These are phyloP conservation scores for Rhizopogon rudus DNA, from an alignment of 768 basidiomycete species.

Conservation along the genomic window DNA sequence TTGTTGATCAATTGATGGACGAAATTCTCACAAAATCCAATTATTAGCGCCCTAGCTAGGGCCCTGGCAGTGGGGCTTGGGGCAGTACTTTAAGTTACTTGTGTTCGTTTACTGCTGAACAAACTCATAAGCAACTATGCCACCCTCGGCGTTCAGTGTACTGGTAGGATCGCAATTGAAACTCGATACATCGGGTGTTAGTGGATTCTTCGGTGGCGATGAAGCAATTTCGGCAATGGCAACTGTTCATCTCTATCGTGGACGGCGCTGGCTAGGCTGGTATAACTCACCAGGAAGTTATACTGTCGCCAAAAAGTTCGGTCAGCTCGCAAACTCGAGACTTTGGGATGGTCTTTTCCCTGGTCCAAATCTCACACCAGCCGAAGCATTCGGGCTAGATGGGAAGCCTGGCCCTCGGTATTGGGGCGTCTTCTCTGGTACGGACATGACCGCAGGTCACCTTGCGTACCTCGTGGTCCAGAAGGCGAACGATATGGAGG, in stretches of 20 bases:
- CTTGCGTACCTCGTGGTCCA: conserved; percentile 17
- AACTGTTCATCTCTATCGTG: conserved; percentile 27
- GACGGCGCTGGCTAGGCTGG: conserved; percentile 31
- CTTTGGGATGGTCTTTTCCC: conserved; percentile 23
- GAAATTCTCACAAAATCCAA: too few relatives aligned
- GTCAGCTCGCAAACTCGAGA: conserved; percentile 20
- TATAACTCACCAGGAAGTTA: conserved; percentile 33
- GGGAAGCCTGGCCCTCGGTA: conserved; percentile 24
- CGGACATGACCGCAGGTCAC: conserved; percentile 15
- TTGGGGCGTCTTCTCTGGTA: conserved; percentile 21
- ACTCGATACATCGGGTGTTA: conserved; percentile 25
- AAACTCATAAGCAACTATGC: too few relatives aligned
- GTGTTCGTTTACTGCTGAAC: not conserved
- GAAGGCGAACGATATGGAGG: conserved; percentile 6
- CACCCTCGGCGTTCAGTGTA: not conserved
- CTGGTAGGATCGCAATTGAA: conserved; percentile 8
- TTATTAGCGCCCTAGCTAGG: too few relatives aligned
- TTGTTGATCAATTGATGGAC: too few relatives aligned
- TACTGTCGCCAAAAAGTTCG: conserved; percentile 25
- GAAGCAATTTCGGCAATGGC: conserved; percentile 32
- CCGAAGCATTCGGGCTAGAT: conserved; percentile 20
- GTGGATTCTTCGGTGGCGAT: conserved; percentile 31
- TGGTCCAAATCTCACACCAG: conserved; percentile 13
- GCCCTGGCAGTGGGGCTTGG: too few relatives aligned
- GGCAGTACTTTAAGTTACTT: too few relatives aligned